Base-by-base conservation (phyloP, 176 grass and related monocot species). In the Olyra latifolia region DNA sequence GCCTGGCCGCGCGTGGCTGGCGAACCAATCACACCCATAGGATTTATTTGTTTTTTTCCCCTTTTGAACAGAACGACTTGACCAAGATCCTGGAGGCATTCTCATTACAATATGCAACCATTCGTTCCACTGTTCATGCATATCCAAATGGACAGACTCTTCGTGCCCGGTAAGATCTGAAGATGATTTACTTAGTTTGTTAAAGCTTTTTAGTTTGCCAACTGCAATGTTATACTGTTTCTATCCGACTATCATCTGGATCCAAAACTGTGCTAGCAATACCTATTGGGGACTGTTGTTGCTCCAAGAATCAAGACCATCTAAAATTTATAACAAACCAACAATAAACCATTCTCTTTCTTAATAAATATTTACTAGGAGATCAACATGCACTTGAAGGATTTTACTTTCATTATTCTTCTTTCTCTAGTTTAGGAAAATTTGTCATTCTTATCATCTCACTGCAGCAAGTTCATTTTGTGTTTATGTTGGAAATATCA, bases 61-160 rank as follows among this genome's bases (percentile, higher is more conserved):
- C 50, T 52, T 43, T 78, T 23, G 24, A 84, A 74, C 62, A 97
- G 95, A 97, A 72, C 91, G 89, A 69, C 87, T 97, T 80, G 95
- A 97, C 49, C 95, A 97, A 91, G 95, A 94, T 77, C 82, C 79
- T 80, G 85, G 89, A 79, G 95, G 95, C 47, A 97, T 94, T 89
- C 89, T 97, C 52, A 94, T 79, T 69, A 97, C 95, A 60, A 97
- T 97, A 35, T 97, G 95, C 87, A 94, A 97, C 80, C 95, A 97
- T 88, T 87, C 95, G 61, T 97, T 97, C 74, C 95, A 97, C 59
- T 94, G 87, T 74, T 94, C 95, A 1, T 97, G 95, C 85, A 97
- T 97, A 79, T 97, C 95, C 59, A 97, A 97, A 89, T 97, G 95
- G 95, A 87, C 95, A 17, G 95, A 97, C 53, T 97, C 92, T 61